Percentiles rank a stretch among this genome's conserved stretches.
Evolutionary conservation across 2,329 filamentous ascomycete species (phyloP).

Genomic region (Fusarium lyarnte): DNA sequence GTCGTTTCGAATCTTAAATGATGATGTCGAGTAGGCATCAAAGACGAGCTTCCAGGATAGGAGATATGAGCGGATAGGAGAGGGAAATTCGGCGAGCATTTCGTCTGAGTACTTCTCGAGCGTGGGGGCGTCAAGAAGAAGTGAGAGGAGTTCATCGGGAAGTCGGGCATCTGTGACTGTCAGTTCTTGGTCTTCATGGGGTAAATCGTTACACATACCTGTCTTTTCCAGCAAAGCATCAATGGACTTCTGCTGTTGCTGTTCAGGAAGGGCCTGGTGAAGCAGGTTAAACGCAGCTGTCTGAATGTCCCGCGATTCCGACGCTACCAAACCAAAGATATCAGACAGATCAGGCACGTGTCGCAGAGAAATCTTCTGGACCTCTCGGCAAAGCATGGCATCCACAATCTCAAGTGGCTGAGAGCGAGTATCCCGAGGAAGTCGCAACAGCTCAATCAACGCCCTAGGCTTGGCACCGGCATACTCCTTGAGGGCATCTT

Average conservation of each 20-base stretch:
- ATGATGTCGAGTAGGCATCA: slow-evolving; percentile 81
- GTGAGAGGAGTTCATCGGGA: slow-evolving; percentile 84
- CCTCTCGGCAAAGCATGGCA: slow-evolving; percentile 74
- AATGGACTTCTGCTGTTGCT: slow-evolving; percentile 84
- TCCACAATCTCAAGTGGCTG: slow-evolving; percentile 81
- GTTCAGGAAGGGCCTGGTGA: slow-evolving; percentile 78
- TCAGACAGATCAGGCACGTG: slow-evolving; percentile 71
- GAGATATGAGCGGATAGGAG: slow-evolving; percentile 79
- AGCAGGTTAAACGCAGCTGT: slow-evolving; percentile 83
- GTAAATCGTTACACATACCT: slow-evolving; percentile 46
- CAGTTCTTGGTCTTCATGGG: background rate
- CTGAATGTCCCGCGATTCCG: slow-evolving; percentile 79
- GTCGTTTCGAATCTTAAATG: slow-evolving; percentile 82
- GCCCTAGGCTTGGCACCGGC: slow-evolving; percentile 64
- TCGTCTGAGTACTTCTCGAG: slow-evolving; percentile 73
- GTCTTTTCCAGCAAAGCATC: slow-evolving; percentile 78
- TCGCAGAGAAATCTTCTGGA: slow-evolving; percentile 70
- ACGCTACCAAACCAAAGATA: slow-evolving; percentile 80
- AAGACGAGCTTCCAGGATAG: slow-evolving; percentile 91
- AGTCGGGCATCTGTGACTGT: slow-evolving; percentile 67
- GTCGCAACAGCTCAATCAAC: slow-evolving; percentile 71
- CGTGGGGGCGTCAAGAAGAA: slow-evolving; percentile 81
- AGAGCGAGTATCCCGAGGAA: slow-evolving; percentile 57
- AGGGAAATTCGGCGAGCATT: slow-evolving; percentile 74
- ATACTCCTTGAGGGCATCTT: slow-evolving; percentile 74